A percentile compares a stretch with the other conserved stretches of the same genome.
These are phyloP conservation scores for Niebla homalea DNA, from an alignment of 495 filamentous ascomycete species.

Conservation along the genomic window DNA sequence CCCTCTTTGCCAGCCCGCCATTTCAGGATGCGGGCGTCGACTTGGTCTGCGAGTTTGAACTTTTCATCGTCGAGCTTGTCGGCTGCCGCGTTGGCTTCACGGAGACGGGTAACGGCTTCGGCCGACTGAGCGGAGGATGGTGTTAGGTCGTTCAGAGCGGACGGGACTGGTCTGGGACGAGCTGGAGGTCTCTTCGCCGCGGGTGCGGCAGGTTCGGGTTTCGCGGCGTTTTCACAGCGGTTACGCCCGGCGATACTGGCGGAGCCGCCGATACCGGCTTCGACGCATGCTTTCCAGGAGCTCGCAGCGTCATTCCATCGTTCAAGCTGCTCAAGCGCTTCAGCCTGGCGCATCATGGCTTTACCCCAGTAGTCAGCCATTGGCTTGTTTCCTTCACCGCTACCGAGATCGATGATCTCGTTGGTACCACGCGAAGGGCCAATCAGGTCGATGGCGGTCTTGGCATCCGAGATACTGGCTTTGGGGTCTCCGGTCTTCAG, in stretches of 20 bases:
- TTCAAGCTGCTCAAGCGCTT: conserved; percentile 90
- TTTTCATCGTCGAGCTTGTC: conserved; percentile 84
- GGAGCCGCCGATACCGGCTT: conserved; percentile 68
- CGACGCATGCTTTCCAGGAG: conserved; percentile 71
- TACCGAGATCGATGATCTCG: conserved; percentile 61
- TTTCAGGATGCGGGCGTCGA: conserved; percentile 58
- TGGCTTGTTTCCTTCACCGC: conserved; percentile 53
- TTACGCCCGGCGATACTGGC: conserved; percentile 77
- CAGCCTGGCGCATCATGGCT: conserved; percentile 84
- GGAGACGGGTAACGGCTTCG: conserved; percentile 63
- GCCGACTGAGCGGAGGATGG: conserved; percentile 17
- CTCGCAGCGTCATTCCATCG: conserved; percentile 74
- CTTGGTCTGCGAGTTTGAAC: conserved; percentile 70
- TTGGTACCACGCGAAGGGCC: conserved; percentile 62
- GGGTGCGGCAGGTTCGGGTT: conserved; percentile 22
- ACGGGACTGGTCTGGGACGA: conserved; percentile 24
- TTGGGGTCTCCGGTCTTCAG: conserved; percentile 86
- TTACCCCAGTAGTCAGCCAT: conserved; percentile 92
- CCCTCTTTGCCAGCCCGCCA: conserved; percentile 88
- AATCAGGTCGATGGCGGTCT: conserved; percentile 66
- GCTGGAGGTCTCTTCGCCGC: conserved; percentile 24
- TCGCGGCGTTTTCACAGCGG: conserved; percentile 70
- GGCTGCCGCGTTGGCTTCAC: conserved; percentile 68
- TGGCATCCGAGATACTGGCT: conserved; percentile 68
- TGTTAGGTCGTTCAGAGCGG: conserved; percentile 37